Base-by-base conservation (phyloP, 257 asterid genomes). In the Agastache rugosa region DNA sequence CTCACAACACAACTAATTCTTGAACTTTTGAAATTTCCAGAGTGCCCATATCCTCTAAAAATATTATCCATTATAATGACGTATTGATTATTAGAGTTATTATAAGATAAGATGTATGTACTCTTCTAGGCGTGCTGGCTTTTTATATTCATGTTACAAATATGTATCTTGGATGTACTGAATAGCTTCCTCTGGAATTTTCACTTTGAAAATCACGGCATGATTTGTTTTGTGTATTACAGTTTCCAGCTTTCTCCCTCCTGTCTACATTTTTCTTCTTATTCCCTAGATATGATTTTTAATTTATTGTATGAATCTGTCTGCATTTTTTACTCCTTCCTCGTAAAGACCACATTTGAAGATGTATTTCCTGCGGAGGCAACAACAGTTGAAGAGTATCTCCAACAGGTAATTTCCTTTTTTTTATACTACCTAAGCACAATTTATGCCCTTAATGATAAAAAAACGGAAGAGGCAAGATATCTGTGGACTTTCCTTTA, bases 311-410 rank as follows among this genome's bases (percentile, higher is more conserved):
- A 35, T 55, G 56, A 63, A 42, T 48, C 41, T 64, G n/a, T 65
- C 55, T 58, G 48, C 53, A 23, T 73, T 71, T 81, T n/a, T 73
- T 64, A 17, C 66, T 78, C 69, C 58, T 74, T 58, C 72, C 60
- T 74, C 45, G 51, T 68, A 42, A 78, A 95, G 99, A 95, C 98
- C 42, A 92, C 98, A 17, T 95, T 86, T 67, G 99, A 95, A 85
- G 99, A 95, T 70, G 96, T 95, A 71, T 95, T 92, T 72, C 99
- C 98, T 17, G 93, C 98, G 10, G 99, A 95, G 83, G 99, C 98
- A 74, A 90, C 99, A 1, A 84, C 89, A 11, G 93, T 95, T 55
- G 99, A 95, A 81, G 99, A 95, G 79, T 95, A 92, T 88, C 83
- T 95, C 76, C 97, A 92, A 63, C 99, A 95, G 97, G 98, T 92